These are phyloP conservation scores for Rutstroemia sp. DNA, from an alignment of 2,329 filamentous ascomycete genomes.

Conservation along the genomic window DNA sequence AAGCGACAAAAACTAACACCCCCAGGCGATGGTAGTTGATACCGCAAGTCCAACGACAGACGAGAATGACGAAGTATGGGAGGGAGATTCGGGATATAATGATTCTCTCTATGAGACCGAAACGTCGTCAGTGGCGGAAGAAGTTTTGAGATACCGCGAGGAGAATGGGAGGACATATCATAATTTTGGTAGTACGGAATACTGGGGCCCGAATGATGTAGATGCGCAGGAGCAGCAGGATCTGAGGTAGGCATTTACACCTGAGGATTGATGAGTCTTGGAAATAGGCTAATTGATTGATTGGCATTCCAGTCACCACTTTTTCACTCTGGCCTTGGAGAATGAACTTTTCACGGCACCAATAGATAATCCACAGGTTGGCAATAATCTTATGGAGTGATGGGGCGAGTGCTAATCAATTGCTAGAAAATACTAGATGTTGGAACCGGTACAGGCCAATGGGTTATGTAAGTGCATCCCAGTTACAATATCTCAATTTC, in stretches of 20 bases:
- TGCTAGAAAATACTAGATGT: neutral
- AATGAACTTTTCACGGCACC: neutral
- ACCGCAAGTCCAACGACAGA: neutral
- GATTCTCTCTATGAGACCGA: neutral
- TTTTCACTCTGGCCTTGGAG: neutral
- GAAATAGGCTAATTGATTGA: neutral
- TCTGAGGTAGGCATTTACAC: neutral
- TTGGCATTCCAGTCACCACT: neutral
- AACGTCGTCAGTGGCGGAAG: neutral
- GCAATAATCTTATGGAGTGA: neutral
- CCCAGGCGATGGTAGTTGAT: neutral
- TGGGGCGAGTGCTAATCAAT: neutral
- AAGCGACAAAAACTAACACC: neutral
- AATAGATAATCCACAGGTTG: neutral
- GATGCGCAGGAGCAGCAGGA: neutral
- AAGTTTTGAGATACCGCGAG: neutral
- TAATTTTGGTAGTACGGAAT: neutral
- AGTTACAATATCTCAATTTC: too few relatives aligned
- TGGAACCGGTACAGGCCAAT: neutral
- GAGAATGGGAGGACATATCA: neutral
- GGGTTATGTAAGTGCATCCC: neutral
- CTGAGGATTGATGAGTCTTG: neutral
- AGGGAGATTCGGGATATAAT: neutral
- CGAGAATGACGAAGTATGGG: neutral
- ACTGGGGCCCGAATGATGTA: neutral